Evolutionary conservation across 2,329 filamentous ascomycete genomes (phyloP), one percentile per base, ranked within the genome.

Genomic region (Fusarium sp.): DNA sequence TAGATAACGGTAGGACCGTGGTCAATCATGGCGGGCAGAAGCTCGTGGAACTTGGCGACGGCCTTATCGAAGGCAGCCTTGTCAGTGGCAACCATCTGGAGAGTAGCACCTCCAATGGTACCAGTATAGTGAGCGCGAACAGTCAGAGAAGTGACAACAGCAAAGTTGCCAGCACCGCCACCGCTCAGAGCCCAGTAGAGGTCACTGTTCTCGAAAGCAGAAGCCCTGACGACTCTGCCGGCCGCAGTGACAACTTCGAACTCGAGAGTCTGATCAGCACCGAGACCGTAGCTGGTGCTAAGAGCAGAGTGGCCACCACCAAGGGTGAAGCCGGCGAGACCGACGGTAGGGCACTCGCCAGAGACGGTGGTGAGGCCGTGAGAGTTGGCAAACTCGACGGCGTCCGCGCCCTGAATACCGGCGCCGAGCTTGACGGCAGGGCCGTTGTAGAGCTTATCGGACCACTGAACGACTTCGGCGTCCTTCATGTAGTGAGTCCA

Each of bases 121-220:
- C 7, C 80, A 39, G 87, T 86, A 0, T 83, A 81, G 77, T 90
- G 84, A 1, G 86, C 84, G 64, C 88, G 88, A 45, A 87, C 82
- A 0, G 88, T 91, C 79, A 91, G 83, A 2, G 87, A 88, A 18
- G 86, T 79, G 2, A 92, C 88, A 2, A 92, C 83, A 3, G 84
- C 90, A 73, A 88, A 92, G 34, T 85, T 91, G 18, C 89, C 89
- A 11, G 86, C 88, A 2, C 91, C 90, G 0, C 91, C 90, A 5
- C 90, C 90, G 48, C 84, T 84, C 1, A 92, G 80, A 2, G 91
- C 91, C 91, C 90, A 93, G 82, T 90, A 92, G 1, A 93, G 82
- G 61, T 92, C 90, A 0, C 82, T 67, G 72, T 92, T 88, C 35
- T 86, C 70, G 0, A 76, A 77, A 1, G 82, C 83, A 5, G 83